Evolutionary conservation across 345 rosid genomes (phyloP), one percentile per base, ranked within the genome.

Genomic region (Adansonia digitata): DNA sequence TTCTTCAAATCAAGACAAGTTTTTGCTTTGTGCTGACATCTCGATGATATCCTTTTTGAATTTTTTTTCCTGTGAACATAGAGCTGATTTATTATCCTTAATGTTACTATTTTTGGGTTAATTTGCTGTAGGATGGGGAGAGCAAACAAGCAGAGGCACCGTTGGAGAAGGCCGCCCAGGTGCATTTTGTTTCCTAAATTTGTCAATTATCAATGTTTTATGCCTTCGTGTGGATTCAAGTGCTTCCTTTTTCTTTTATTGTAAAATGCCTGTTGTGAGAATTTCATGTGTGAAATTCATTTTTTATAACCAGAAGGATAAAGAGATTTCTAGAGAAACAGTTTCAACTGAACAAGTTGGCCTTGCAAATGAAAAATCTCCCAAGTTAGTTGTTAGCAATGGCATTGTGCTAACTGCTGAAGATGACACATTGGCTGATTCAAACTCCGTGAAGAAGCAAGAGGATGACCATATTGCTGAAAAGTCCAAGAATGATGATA

Each of bases 321-420:
- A 78, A 72, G 81, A 84, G 75, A 75, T 34, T 69, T 81, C 80
- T 72, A 74, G 67, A 64, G 86, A 80, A 80, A 82, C 79, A 52
- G 76, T 74, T 70, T 75, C 86, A 71, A 77, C 85, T 64, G 84
- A 83, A 82, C 85, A 57, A 84, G 81, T 67, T 64, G 86, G 79
- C 77, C 78, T 78, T 70, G 79, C 82, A 59, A 81, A 78, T 84
- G 85, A 76, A 27, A 82, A 83, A 77, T 82, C 90, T 79, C 78
- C 91, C 7, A 88, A 85, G 82, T 81, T 86, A 73, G 87, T 83
- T 70, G 78, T 83, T 62, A 81, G 91, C 86, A 95, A 93, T 84
- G 97, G 94, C 29, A 70, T 77, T 14, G 45, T 85, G 18, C 85
- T 77, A 79, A 29, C 77, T 27, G 81, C 60, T 45, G 91, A 86